A percentile compares a stretch with the other conserved stretches of the same genome.
phyloP scores from a whole-genome alignment of 306 rosid genomes.

The Dicorynia guianensis region DNA sequence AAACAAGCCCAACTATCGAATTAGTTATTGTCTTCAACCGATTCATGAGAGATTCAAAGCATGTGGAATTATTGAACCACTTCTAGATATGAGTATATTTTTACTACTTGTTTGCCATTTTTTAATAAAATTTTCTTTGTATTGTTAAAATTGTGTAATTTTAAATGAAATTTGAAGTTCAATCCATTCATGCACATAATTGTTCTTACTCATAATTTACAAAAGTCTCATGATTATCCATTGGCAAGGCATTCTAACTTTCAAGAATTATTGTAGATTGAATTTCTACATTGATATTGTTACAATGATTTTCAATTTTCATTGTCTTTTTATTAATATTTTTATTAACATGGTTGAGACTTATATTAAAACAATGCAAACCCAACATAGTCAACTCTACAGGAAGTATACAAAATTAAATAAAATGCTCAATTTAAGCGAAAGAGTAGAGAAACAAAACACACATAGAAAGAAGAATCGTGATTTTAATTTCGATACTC shows the following conservation, averaged over 20 bases:
- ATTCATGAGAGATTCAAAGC: constrained; percentile 57
- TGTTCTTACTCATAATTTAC: too few species aligned
- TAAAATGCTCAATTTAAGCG: constrained; percentile 14
- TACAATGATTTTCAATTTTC: constrained; percentile 5
- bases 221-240: neutral
- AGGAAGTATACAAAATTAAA: constrained; percentile 6
- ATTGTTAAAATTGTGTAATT: constrained; percentile 6
- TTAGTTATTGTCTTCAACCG: constrained; percentile 76
- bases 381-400: constrained; percentile 18
- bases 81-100: constrained; percentile 65
- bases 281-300: too few species aligned
- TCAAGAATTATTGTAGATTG: neutral
- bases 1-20: constrained; percentile 61
- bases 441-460: neutral
- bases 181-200: too few species aligned
- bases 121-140: neutral
- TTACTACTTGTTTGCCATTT: constrained; percentile 13
- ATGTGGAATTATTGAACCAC: constrained; percentile 61
- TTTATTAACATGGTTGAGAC: neutral
- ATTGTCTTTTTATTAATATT: neutral
- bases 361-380: neutral
- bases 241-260: neutral
- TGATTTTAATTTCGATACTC: constrained; percentile 7
- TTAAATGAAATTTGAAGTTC: constrained; percentile 22
- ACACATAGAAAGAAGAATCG: neutral